Base-by-base conservation (phyloP, 2,329 filamentous ascomycete genomes). In the Colletotrichum theobromicola region DNA sequence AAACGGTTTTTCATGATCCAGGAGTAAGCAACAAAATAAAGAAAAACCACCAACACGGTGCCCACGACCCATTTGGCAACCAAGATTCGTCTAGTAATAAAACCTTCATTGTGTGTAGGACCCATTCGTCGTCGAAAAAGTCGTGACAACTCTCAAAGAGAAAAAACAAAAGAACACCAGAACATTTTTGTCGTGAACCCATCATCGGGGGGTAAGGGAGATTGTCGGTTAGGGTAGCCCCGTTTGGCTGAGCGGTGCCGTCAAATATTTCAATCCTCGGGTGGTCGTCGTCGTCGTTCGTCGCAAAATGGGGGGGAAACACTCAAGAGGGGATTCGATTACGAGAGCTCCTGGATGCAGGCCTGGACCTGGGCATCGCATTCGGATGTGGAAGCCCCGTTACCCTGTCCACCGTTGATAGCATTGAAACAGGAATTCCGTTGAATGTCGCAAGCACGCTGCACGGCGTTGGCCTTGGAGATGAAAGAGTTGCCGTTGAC, bases 391-490 rank as follows among this genome's bases (percentile, higher is more conserved):
- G 82, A 84, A 73, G 85, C 80, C 53, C 85, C 85, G 5, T 79
- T 77, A 16, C 84, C 77, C 65, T 82, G 72, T 24, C 90, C 89
- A 15, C 83, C 78, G 81, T 93, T 93, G 71, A 88, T 89, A 32
- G 87, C 87, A 76, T 91, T 83, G 15, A 88, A 85, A 79, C 92
- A 94, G 5, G 81, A 83, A 78, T 92, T 93, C 84, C 91, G 89
- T 84, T 93, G 90, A 73, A 92, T 88, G 75, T 91, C 88, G 80
- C 92, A 94, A 42, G 90, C 88, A 61, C 92, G 87, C 82, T 92
- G 88, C 53, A 89, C 83, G 24, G 92, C 92, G 12, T 88, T 89
- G 4, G 80, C 83, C 77, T 89, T 80, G 80, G 89, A 89, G 50
- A 88, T 88, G 80, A 94, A 93, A 46, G 85, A 91, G 84, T 85